Percentiles rank a stretch among this genome's conserved stretches.
Conservation (phyloP, 495 filamentous ascomycete species). For the Aspergillus heteromorphus region DNA sequence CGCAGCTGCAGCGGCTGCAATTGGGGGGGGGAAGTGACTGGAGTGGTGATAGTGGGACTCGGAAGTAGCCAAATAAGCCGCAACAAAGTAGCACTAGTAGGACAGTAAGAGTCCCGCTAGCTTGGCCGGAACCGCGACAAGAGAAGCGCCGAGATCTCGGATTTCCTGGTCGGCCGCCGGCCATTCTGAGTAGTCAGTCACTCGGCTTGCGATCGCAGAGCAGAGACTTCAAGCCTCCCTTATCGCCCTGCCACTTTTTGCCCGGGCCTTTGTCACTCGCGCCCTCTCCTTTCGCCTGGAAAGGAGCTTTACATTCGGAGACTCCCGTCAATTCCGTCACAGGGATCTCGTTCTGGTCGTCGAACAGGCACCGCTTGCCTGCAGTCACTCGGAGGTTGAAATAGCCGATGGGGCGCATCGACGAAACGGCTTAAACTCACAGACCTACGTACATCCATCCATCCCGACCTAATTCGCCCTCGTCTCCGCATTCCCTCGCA, state of each 20-base stretch:
- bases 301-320: not conserved
- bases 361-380: not conserved
- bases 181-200: not conserved
- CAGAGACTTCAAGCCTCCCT: slow-evolving; percentile 16
- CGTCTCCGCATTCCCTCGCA: slow-evolving; percentile 15
- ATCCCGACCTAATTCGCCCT: not conserved
- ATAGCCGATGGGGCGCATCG: slow-evolving; percentile 15
- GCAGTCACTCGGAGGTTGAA: slow-evolving; percentile 1
- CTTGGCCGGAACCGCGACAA: slow-evolving; percentile 23
- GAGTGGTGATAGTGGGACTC: not conserved
- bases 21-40: not conserved
- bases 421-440: slow-evolving; percentile 5
- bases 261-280: slow-evolving; percentile 3
- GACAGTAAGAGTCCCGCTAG: too few relatives aligned
- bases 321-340: too few relatives aligned
- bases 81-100: too few relatives aligned
- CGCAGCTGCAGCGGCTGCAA: slow-evolving; percentile 5
- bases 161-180: not conserved
- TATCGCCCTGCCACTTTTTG: not conserved
- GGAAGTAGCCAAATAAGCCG: not conserved
- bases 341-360: not conserved
- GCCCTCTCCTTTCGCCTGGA: not conserved
- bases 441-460: slow-evolving; percentile 1
- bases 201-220: slow-evolving; percentile 18
- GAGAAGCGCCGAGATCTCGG: slow-evolving; percentile 18